Percentiles rank a stretch among this genome's conserved stretches.
These are phyloP conservation scores for Abortiporus biennis DNA, from an alignment of 1,284 basidiomycete species.

Conservation along the genomic window DNA sequence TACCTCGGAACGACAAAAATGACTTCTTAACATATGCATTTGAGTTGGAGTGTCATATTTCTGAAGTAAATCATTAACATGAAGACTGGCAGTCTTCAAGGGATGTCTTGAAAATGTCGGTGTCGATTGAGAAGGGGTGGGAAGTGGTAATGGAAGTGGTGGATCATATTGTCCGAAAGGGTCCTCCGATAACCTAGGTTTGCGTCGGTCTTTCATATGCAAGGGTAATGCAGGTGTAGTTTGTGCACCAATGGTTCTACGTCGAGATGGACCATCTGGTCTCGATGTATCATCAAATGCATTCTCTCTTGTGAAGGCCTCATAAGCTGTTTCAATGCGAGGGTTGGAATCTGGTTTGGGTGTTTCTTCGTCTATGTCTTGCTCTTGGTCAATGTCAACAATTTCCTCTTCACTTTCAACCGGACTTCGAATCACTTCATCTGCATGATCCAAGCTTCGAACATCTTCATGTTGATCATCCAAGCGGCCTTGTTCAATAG, in stretches of 20 bases:
- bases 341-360: conserved; percentile 13
- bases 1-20: conserved; percentile 91
- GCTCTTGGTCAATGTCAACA: conserved; percentile 33
- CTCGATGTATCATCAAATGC: not conserved
- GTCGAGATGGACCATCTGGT: conserved; percentile 24
- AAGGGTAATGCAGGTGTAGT: conserved; percentile 66
- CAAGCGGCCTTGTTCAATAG: conserved; percentile 82
- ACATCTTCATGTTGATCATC: conserved; percentile 46
- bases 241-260: conserved; percentile 54
- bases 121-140: conserved; percentile 56
- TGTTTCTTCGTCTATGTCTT: conserved; percentile 22
- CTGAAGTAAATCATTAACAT: conserved; percentile 50
- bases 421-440: conserved; percentile 30
- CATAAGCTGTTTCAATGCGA: conserved; percentile 1
- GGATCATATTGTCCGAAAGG: conserved; percentile 66
- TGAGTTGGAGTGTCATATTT: conserved; percentile 68
- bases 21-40: conserved; percentile 71
- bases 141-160: conserved; percentile 25
- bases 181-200: conserved; percentile 58
- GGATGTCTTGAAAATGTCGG: conserved; percentile 46
- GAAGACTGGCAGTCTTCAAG: conserved; percentile 36
- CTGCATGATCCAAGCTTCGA: conserved; percentile 41
- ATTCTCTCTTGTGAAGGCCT: not conserved
- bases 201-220: conserved; percentile 44
- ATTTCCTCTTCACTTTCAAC: conserved; percentile 20